Base-by-base conservation (phyloP, 2,329 filamentous ascomycete genomes). In the Dactylellina sp. region DNA sequence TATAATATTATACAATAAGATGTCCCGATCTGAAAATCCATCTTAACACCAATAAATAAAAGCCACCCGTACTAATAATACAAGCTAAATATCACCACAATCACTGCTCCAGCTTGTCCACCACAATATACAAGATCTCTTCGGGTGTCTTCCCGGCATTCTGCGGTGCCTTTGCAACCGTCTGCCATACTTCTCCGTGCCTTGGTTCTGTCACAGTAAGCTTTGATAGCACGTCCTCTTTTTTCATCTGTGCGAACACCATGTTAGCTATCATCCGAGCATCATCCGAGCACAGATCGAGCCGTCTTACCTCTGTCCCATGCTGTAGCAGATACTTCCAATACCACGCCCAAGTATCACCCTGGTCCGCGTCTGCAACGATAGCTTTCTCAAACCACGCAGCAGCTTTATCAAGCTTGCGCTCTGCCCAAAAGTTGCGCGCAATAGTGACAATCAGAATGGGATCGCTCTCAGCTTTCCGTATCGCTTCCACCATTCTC, bases 271-370 rank as follows among this genome's bases (percentile, higher is more conserved):
- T 52, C 22, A 60, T 24, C n/a, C n/a, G n/a, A n/a, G n/a, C n/a
- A n/a, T n/a, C n/a, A n/a, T 47, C 77, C 74, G 76, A 75, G 50
- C 56, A 42, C 20, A 7, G 14, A 20, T 61, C 28, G 11, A 39
- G 63, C 53, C 20, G 18, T 81, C 83, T 79, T 79, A 85, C 84
- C 76, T 92, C 89, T 3, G 93, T 97, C 7, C 95, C 96, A 82
- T 99, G 93, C 84, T 97, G 92, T 77, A 89, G 81, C 76, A 98
- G 80, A 81, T 98, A 99, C 81, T 94, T 93, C 81, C 93, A 95
- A 81, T 97, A 99, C 94, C 94, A 99, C 18, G 93, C 94, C 96
- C 96, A 99, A 9, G 89, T 91, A 83, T 99, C 96, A 56, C 95
- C 95, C 56, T 88, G 83, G 80, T 98, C 93, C 37, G 89, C 88